These are phyloP conservation scores for Pugionium cornutum DNA, from an alignment of 345 rosid genomes.

Conservation along the genomic window DNA sequence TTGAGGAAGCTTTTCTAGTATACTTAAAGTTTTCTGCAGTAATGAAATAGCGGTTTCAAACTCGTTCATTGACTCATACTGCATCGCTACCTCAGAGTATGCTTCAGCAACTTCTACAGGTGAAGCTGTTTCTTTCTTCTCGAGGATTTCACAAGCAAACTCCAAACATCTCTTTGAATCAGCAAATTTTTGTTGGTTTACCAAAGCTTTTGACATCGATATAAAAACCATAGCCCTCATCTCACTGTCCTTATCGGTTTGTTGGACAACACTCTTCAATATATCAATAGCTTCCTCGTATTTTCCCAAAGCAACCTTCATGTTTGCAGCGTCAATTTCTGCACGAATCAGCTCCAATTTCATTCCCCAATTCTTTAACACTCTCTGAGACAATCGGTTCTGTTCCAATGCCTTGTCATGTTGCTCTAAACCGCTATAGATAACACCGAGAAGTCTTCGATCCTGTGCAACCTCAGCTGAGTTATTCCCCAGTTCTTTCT, in stretches of 20 bases:
- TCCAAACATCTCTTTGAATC: conserved; percentile 80
- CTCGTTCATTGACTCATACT: conserved; percentile 84
- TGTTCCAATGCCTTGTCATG: conserved; percentile 87
- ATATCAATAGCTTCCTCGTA: conserved; percentile 69
- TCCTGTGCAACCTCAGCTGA: conserved; percentile 89
- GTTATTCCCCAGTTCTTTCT: conserved; percentile 59
- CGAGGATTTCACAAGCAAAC: conserved; percentile 76
- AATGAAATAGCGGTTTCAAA: conserved; percentile 74
- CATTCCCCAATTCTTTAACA: conserved; percentile 82
- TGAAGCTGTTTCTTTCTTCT: conserved; percentile 63
- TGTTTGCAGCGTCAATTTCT: conserved; percentile 85
- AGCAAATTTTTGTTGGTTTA: conserved; percentile 59
- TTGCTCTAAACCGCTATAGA: conserved; percentile 82
- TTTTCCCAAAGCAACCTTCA: conserved; percentile 85
- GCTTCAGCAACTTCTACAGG: conserved; percentile 87
- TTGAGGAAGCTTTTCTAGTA: conserved; percentile 84
- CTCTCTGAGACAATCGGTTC: conserved; percentile 71
- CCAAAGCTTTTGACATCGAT: conserved; percentile 83
- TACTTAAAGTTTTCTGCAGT: conserved; percentile 64
- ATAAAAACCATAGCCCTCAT: conserved; percentile 73
- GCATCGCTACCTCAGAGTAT: conserved; percentile 89
- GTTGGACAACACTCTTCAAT: conserved; percentile 60
- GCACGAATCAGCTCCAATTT: conserved; percentile 66
- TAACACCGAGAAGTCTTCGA: conserved; percentile 84
- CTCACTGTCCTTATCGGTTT: conserved; percentile 75